Base-by-base conservation (phyloP, 495 filamentous ascomycete genomes). In the Talaromyces stipitatus region DNA sequence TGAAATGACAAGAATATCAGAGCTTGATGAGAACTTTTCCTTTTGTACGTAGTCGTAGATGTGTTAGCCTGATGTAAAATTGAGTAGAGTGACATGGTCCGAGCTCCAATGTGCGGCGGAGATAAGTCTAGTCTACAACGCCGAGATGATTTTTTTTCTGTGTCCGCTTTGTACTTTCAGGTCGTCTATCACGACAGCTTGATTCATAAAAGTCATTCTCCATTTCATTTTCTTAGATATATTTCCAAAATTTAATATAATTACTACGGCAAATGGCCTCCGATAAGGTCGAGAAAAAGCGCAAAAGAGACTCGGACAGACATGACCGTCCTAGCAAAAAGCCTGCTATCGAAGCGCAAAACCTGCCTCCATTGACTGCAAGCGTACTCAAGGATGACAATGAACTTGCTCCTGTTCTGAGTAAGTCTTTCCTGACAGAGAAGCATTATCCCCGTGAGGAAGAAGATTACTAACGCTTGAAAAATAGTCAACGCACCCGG, bases 401-500 rank as follows among this genome's bases (percentile, higher is more conserved):
- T 61, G 73, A 76, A 41, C 78, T 82, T 61, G 80, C 83, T 55
- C 88, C 88, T 48, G 77, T 91, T 22, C 73, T 91, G 67, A 81
- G 86, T 87, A 76, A 61, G 73, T 23, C 22, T 28, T 51, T 45
- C n/a, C n/a, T n/a, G n/a, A n/a, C n/a, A n/a, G n/a, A n/a, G n/a
- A n/a, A n/a, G n/a, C n/a, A n/a, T n/a, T n/a, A n/a, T n/a, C n/a
- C n/a, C n/a, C n/a, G n/a, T n/a, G n/a, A n/a, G n/a, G n/a, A n/a
- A n/a, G n/a, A n/a, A n/a, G n/a, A n/a, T n/a, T n/a, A 28, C n/a
- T 41, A 22, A 41, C 30, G 9, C 23, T 10, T 57, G 20, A n/a
- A n/a, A n/a, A n/a, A 59, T 55, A 92, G 90, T 82, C 50, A 81
- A 85, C 6, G 81, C 86, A 1, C 87, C 88, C 11, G 89, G 89